A percentile compares a stretch with the other conserved stretches of the same genome.
Evolutionary conservation across 2,329 filamentous ascomycete species (phyloP).

Genomic region (Corniculantispora saksenae): DNA sequence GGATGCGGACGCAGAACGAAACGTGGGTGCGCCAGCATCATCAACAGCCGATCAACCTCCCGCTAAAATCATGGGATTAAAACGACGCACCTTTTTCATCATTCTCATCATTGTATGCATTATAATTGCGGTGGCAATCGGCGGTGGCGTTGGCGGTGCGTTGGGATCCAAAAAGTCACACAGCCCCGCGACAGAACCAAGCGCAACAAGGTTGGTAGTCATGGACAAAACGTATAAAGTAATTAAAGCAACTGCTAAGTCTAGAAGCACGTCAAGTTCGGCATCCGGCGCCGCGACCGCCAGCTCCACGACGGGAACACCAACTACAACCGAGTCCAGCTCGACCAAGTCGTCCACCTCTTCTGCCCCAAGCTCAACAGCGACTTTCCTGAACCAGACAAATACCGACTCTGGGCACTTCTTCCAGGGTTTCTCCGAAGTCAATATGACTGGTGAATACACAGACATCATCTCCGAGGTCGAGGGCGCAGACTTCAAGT

Average conservation of each 20-base stretch:
- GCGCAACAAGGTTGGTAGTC: not conserved
- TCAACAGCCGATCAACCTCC: not conserved
- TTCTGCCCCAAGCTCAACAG: not conserved
- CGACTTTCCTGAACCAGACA: conserved; percentile 28
- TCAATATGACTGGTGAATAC: conserved; percentile 27
- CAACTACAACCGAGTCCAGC: not conserved
- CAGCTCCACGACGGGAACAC: not conserved
- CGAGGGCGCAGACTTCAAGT: conserved; percentile 27
- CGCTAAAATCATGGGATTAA: conserved; percentile 10
- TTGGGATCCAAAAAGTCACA: not conserved
- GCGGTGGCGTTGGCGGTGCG: conserved; percentile 15
- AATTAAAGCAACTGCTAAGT: not conserved
- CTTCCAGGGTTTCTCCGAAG: conserved; percentile 35
- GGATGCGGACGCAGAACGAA: not conserved
- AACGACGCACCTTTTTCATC: conserved; percentile 7
- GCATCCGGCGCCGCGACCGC: not conserved
- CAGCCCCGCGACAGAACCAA: not conserved
- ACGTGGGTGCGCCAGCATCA: not conserved
- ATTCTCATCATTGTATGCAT: conserved; percentile 1
- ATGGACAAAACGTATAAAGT: not conserved
- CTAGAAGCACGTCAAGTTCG: not conserved
- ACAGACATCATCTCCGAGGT: conserved; percentile 28
- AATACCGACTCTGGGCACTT: conserved; percentile 23
- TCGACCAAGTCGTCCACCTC: not conserved
- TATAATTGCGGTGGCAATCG: conserved; percentile 18